These are phyloP conservation scores for Puccinia triticina DNA, from an alignment of 1,284 basidiomycete genomes.

Conservation along the genomic window DNA sequence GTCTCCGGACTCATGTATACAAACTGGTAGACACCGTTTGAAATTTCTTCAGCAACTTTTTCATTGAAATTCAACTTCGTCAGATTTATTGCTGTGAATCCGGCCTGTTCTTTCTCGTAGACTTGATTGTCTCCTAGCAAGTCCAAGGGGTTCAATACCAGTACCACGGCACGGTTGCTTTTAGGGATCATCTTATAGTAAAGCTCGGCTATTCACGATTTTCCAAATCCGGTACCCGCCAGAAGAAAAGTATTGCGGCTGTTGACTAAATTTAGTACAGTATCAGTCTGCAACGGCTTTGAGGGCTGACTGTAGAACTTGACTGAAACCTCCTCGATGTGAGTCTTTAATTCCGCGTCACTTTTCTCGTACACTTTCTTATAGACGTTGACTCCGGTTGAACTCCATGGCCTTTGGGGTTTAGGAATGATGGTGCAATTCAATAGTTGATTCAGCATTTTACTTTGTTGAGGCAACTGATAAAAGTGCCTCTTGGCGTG, in stretches of 20 bases:
- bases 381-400: too few species aligned
- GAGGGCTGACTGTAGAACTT: too few species aligned
- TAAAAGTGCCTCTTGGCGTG: too few species aligned
- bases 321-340: neutral
- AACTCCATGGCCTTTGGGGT: too few species aligned
- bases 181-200: neutral
- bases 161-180: neutral
- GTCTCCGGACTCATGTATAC: slow-evolving; percentile 2
- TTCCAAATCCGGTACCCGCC: too few species aligned
- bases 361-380: neutral
- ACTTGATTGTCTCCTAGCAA: neutral
- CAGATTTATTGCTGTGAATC: neutral
- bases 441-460: too few species aligned
- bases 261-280: too few species aligned
- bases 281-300: too few species aligned
- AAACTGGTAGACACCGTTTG: neutral
- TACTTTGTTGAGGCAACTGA: too few species aligned
- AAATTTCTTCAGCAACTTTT: neutral
- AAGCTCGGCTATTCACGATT: neutral
- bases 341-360: neutral
- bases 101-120: neutral
- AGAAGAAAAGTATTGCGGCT: too few species aligned
- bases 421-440: too few species aligned
- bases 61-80: neutral
- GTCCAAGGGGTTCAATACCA: neutral